Evolutionary conservation across 192 early-diverging fungal genomes (phyloP), one percentile per base, ranked within the genome.

Genomic region (Paraglomus brasilianum): DNA sequence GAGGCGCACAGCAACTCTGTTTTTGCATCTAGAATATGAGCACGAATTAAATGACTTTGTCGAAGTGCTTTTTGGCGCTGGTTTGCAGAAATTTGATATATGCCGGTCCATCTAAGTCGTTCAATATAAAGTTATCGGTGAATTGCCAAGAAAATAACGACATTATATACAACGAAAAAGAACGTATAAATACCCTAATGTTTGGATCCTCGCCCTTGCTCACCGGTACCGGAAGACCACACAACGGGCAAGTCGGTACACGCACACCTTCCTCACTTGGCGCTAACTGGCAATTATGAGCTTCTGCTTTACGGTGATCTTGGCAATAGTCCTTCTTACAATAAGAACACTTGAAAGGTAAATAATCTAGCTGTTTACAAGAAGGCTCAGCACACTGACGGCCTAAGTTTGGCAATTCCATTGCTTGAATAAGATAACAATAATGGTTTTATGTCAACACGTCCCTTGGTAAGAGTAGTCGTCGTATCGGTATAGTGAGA

Each of bases 211-310:
- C 89, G 38, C 88, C 88, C 30, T 87, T 79, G 5, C 79, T 78
- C 9, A 88, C 74, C 4, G 93, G 87, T 3, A 95, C 83, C 11
- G 90, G 87, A 58, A 86, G 78, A 17, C 81, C 67, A 72, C 93
- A 95, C 21, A 95, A 76, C 10, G 91, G 91, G 51, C 91, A 92
- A 52, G 82, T 83, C 6, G 91, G 89, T 0, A 90, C 89, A 30
- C 83, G 80, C 15, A 66, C 71, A 47, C 87, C 81, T 62, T 91
- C 83, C 1, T 80, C 76, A 5, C 77, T 72, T 1, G 84, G 82
- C 55, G 87, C 82, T 17, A 80, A 71, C n/a, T 81, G 74, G 64
- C 91, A 92, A 10, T 69, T 45, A 68, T 92, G 91, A n/a, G 73
- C 72, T n/a, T 86, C 81, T 17, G 81, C 72, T 59, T 86, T 84